Percentiles rank a stretch among this genome's conserved stretches.
These are phyloP conservation scores for Cardamine resedifolia DNA, from an alignment of 345 rosid species.

Conservation along the genomic window DNA sequence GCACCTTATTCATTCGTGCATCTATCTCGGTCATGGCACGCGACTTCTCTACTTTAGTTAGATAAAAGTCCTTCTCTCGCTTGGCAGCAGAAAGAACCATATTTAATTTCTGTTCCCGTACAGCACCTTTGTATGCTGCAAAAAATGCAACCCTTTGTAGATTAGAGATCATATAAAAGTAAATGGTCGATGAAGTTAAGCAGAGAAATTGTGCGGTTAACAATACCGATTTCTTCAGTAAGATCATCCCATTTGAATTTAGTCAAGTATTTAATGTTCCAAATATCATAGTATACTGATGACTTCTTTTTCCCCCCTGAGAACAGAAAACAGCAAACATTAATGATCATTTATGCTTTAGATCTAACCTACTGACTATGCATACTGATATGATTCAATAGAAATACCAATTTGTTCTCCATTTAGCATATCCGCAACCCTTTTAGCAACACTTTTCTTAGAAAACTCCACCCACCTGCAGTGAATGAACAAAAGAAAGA, in stretches of 20 bases:
- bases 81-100: slow-evolving; percentile 88
- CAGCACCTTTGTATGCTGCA: slow-evolving; percentile 82
- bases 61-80: slow-evolving; percentile 88
- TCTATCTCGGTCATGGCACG: slow-evolving; percentile 68
- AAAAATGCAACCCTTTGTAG: slow-evolving; percentile 16
- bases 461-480: slow-evolving; percentile 95
- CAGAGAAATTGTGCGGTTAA: slow-evolving; percentile 11
- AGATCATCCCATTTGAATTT: slow-evolving; percentile 99
- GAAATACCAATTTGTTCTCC: slow-evolving; percentile 87
- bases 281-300: slow-evolving; percentile 67
- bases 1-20: slow-evolving; percentile 81
- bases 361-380: neutral
- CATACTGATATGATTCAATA: neutral
- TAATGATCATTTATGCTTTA: neutral
- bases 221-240: slow-evolving; percentile 78
- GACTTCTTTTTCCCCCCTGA: slow-evolving; percentile 92
- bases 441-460: slow-evolving; percentile 71
- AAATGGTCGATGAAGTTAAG: neutral
- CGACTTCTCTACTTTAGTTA: slow-evolving; percentile 69
- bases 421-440: slow-evolving; percentile 78
- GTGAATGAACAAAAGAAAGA: neutral
- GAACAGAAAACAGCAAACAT: slow-evolving; percentile 12
- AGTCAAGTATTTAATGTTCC: slow-evolving; percentile 95
- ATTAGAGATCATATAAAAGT: slow-evolving; percentile 15
- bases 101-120: slow-evolving; percentile 75